Base-by-base conservation (phyloP, 768 basidiomycete genomes). In the Phaeolepiota aurea region DNA sequence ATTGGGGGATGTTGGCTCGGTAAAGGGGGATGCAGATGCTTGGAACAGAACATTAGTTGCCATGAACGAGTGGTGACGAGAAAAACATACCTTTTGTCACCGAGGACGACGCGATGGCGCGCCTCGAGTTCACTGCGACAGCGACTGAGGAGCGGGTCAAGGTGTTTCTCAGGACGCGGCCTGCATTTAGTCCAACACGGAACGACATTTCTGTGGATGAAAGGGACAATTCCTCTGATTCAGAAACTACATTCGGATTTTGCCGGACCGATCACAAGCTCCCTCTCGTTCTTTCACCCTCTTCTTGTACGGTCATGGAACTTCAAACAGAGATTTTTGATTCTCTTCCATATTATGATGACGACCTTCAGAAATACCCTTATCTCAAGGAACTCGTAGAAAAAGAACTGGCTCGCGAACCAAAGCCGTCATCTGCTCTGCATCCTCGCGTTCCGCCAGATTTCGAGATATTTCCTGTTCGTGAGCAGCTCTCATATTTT, bases 301-400 rank as follows among this genome's bases (percentile, higher is more conserved):
- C 41, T 37, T 12, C 23, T 37, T 13, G 40, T 30, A 53, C 54
- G 51, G 34, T 44, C 16, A 48, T 48, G 38, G 47, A 45, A 47
- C 50, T 41, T 44, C 47, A 48, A 37, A 23, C 48, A 33, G 66
- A 68, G 43, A 67, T 83, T 25, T 77, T 90, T 50, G 91, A 96
- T 61, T 86, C 90, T 18, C 70, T 96, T 47, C 92, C 92, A 13
- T 97, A 96, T 64, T 91, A 88, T 54, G 92, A 97, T 66, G 87
- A 91, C 56, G 90, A 96, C 57, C 71, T 93, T 38, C 85, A 90
- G 45, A 74, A 74, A 41, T 76, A 73, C 44, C 87, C 88, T 1
- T 52, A 71, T 28, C 66, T 91, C 28, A 79, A 74, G 56, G 74
- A 79, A 54, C 82, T 80, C 55, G 88, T 90, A 12, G 83, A 87